These are phyloP conservation scores for Pulicaria dysenterica DNA, from an alignment of 129 eudicot genomes.

Conservation along the genomic window DNA sequence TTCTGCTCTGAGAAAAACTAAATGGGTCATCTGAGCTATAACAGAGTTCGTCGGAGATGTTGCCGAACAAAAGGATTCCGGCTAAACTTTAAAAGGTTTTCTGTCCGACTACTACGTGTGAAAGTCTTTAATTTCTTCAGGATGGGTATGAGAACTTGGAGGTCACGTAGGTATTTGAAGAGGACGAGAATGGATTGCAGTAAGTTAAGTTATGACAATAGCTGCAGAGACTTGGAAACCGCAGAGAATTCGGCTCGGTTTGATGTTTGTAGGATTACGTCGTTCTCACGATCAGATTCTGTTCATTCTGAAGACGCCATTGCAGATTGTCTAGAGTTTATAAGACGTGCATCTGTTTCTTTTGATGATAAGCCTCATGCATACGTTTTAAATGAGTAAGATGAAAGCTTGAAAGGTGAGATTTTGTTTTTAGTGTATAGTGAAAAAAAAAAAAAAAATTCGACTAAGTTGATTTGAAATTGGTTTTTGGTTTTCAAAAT, in stretches of 20 bases:
- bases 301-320: slow-evolving; percentile 93
- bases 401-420: slow-evolving; percentile 2
- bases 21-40: slow-evolving; percentile 53
- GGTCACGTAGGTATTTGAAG: slow-evolving; percentile 31
- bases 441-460: not conserved
- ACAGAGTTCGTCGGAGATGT: slow-evolving; percentile 46
- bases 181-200: slow-evolving; percentile 18
- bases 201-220: slow-evolving; percentile 2
- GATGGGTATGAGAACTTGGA: slow-evolving; percentile 44
- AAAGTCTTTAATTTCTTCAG: slow-evolving; percentile 48
- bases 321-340: slow-evolving; percentile 91
- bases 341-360: slow-evolving; percentile 68
- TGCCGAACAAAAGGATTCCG: slow-evolving; percentile 58
- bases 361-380: slow-evolving; percentile 40
- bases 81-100: slow-evolving; percentile 52
- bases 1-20: slow-evolving; percentile 10
- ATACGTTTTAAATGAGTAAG: slow-evolving; percentile 16
- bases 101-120: slow-evolving; percentile 56
- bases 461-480: too few species aligned
- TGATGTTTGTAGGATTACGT: slow-evolving; percentile 36
- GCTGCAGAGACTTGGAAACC: slow-evolving; percentile 28
- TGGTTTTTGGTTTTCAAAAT: too few species aligned
- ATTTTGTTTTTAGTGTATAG: slow-evolving; percentile 9
- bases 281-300: slow-evolving; percentile 67
- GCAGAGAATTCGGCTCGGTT: slow-evolving; percentile 12